Conservation (phyloP, 768 basidiomycete species). For the Termitomyces sp. region DNA sequence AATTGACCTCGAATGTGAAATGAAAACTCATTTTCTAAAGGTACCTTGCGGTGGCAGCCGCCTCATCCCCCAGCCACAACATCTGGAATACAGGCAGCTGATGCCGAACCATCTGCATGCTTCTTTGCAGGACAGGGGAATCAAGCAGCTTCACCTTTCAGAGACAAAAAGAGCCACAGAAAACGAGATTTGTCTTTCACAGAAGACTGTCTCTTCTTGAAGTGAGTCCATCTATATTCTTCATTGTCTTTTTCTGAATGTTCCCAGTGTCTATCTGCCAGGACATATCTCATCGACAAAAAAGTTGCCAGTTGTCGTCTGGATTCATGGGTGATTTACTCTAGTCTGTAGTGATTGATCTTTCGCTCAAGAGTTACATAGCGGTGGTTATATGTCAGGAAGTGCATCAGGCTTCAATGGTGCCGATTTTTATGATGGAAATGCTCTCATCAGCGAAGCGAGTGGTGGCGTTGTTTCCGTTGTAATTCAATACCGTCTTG, state of each 20-base stretch:
- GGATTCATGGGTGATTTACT: slow-evolving; percentile 33
- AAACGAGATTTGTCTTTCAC: slow-evolving; percentile 12
- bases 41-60: slow-evolving; percentile 28
- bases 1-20: neutral
- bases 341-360: neutral
- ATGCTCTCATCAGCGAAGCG: slow-evolving; percentile 28
- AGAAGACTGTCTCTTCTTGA: slow-evolving; percentile 38
- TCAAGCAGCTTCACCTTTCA: slow-evolving; percentile 25
- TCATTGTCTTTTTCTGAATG: neutral
- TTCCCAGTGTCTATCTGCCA: slow-evolving; percentile 28
- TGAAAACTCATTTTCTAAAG: slow-evolving; percentile 11
- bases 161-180: slow-evolving; percentile 4
- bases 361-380: slow-evolving; percentile 3
- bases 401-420: slow-evolving; percentile 23
- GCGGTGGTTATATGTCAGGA: slow-evolving; percentile 27
- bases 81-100: slow-evolving; percentile 24
- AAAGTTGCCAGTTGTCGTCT: slow-evolving; percentile 33
- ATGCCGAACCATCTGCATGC: slow-evolving; percentile 27
- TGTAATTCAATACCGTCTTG: slow-evolving; percentile 37
- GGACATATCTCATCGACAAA: slow-evolving; percentile 20
- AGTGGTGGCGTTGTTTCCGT: slow-evolving; percentile 29
- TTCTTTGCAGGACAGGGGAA: slow-evolving; percentile 22
- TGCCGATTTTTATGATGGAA: slow-evolving; percentile 13
- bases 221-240: slow-evolving; percentile 15
- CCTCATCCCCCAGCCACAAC: slow-evolving; percentile 24